Conservation (phyloP, 208 protist genomes). For the Trypanosoma scelopori region DNA sequence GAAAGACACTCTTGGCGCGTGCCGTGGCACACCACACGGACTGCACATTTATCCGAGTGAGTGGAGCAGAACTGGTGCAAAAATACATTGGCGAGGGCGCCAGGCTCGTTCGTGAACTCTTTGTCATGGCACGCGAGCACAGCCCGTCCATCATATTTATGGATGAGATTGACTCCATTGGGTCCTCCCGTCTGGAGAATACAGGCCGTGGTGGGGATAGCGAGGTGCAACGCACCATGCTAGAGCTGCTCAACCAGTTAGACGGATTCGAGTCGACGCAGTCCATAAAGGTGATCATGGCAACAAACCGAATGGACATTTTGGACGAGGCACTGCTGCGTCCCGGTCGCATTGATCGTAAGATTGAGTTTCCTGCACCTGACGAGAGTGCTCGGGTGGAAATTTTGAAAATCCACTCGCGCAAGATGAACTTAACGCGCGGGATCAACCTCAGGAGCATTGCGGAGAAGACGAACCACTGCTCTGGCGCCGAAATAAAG, state of each 20-base stretch:
- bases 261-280: slow-evolving; percentile 99
- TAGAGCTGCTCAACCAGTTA: slow-evolving; percentile 99
- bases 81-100: slow-evolving; percentile 99
- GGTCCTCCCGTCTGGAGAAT: slow-evolving; percentile 90
- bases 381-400: slow-evolving; percentile 92
- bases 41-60: slow-evolving; percentile 99
- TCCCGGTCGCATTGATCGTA: slow-evolving; percentile 99
- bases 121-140: slow-evolving; percentile 99
- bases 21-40: slow-evolving; percentile 99
- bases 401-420: slow-evolving; percentile 99
- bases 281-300: slow-evolving; percentile 99
- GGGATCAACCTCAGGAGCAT: slow-evolving; percentile 98
- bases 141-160: slow-evolving; percentile 99
- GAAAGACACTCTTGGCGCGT: slow-evolving; percentile 98
- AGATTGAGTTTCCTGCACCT: slow-evolving; percentile 99
- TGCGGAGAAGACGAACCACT: slow-evolving; percentile 95
- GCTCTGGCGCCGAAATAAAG: slow-evolving; percentile 99
- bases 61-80: slow-evolving; percentile 99
- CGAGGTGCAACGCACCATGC: slow-evolving; percentile 99
- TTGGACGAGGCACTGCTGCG: slow-evolving; percentile 99
- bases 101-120: slow-evolving; percentile 99
- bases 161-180: slow-evolving; percentile 99
- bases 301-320: slow-evolving; percentile 99
- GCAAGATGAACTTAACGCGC: slow-evolving; percentile 99
- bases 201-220: slow-evolving; percentile 90